phyloP scores from a whole-genome alignment of 306 rosid genomes.

The Rosa multiflora region DNA sequence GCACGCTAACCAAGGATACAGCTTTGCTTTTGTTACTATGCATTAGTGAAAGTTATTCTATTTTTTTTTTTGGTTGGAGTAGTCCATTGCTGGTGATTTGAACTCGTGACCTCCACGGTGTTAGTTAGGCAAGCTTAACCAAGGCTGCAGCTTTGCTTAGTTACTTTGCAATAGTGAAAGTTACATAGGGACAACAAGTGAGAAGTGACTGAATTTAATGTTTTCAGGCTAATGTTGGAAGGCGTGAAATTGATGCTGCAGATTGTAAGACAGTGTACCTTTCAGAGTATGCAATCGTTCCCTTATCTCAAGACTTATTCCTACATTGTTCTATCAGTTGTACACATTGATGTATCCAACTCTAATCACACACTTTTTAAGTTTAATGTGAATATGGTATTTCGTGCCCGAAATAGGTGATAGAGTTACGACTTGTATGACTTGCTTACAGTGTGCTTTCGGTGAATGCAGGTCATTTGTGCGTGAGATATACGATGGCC shows the following conservation, averaged over 20 bases:
- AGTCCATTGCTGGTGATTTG: no score
- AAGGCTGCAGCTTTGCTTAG: no score
- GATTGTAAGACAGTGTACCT: conserved; percentile 74
- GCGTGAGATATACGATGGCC: conserved; percentile 84
- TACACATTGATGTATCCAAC: conserved; percentile 5
- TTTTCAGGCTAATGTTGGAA: conserved; percentile 67
- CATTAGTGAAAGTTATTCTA: no score
- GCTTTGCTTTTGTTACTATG: no score
- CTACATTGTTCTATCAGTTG: conserved; percentile 1
- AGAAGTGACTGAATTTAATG: not conserved
- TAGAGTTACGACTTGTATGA: not conserved
- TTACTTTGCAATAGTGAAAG: no score
- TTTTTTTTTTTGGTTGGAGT: no score
- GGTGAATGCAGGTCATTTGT: conserved; percentile 64
- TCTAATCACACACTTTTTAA: not conserved
- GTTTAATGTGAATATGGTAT: not conserved
- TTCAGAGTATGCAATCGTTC: conserved; percentile 64
- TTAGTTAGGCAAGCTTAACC: no score
- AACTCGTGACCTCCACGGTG: no score
- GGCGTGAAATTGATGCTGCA: conserved; percentile 75
- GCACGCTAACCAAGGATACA: no score
- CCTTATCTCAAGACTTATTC: not conserved
- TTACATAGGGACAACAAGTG: no score
- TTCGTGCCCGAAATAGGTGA: not conserved
- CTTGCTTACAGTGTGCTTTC: conserved; percentile 8